Conservation (phyloP, 2,329 filamentous ascomycete genomes). For the Neofusicoccum ribis region DNA sequence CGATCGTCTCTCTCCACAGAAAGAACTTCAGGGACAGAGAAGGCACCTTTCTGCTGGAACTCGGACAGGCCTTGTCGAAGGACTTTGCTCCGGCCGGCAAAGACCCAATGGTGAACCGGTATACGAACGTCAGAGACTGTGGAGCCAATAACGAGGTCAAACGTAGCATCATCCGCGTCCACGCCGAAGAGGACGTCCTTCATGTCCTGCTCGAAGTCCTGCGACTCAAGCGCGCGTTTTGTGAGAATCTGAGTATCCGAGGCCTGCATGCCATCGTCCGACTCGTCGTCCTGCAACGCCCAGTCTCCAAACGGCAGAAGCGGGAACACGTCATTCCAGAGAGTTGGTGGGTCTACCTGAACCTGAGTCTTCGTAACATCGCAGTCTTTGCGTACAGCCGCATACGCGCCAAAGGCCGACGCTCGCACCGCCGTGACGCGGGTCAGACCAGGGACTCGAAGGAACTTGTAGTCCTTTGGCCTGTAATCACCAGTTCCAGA, state of each 20-base stretch:
- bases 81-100: constrained; percentile 71
- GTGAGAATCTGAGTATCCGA: constrained; percentile 50
- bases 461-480: constrained; percentile 92
- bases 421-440: constrained; percentile 81
- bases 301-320: constrained; percentile 65
- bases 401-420: constrained; percentile 87
- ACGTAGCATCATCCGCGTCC: constrained; percentile 43
- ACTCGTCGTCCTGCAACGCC: constrained; percentile 38
- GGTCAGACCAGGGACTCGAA: constrained; percentile 83
- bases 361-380: constrained; percentile 76
- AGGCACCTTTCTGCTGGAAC: constrained; percentile 56
- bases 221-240: constrained; percentile 60
- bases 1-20: constrained; percentile 54
- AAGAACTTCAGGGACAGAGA: constrained; percentile 61
- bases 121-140: constrained; percentile 68
- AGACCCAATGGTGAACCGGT: constrained; percentile 79
- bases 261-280: constrained; percentile 48
- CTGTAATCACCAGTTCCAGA: constrained; percentile 57
- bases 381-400: constrained; percentile 80
- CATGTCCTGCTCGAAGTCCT: constrained; percentile 67
- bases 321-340: constrained; percentile 73
- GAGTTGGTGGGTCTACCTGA: constrained; percentile 61
- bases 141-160: constrained; percentile 51
- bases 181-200: constrained; percentile 42
- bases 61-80: constrained; percentile 60